These are phyloP conservation scores for Cladosporium oxysporum DNA, from an alignment of 2,329 filamentous ascomycete species.

Conservation along the genomic window DNA sequence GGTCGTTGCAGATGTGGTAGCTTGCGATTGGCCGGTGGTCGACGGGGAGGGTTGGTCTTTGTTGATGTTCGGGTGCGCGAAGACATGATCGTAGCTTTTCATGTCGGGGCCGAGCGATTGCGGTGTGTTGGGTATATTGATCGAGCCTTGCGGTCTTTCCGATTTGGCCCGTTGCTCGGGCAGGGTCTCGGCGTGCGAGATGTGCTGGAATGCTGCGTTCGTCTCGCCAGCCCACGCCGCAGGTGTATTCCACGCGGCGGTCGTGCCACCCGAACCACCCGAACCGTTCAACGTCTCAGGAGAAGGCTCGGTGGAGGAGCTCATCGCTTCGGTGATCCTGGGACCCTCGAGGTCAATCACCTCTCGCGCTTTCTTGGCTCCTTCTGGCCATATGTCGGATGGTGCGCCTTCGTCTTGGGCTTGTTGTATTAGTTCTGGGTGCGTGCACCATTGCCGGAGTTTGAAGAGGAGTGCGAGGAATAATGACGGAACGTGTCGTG, in stretches of 20 bases:
- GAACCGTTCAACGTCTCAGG: constrained; percentile 2
- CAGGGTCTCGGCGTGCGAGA: background rate
- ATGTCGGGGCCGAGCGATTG: background rate
- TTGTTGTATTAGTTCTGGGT: constrained; percentile 28
- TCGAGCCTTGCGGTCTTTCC: constrained; percentile 8
- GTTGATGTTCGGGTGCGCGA: background rate
- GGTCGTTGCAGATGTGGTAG: background rate
- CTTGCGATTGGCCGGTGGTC: background rate
- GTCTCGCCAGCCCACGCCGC: constrained; percentile 11
- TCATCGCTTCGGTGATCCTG: constrained; percentile 7
- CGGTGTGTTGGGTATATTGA: constrained; percentile 4
- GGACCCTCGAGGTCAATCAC: background rate
- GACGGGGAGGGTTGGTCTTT: background rate
- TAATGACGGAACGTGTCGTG: constrained; percentile 30
- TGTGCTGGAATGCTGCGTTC: background rate
- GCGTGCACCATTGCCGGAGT: constrained; percentile 34
- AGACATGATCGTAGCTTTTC: background rate
- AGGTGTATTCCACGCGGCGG: constrained; percentile 10
- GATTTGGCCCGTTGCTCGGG: background rate
- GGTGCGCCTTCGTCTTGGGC: constrained; percentile 11
- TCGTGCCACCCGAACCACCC: background rate
- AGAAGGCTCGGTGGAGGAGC: constrained; percentile 8
- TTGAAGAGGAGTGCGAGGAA: constrained; percentile 36
- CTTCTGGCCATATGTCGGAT: constrained; percentile 20
- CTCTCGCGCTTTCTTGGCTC: constrained; percentile 17